Percentiles rank a stretch among this genome's conserved stretches.
These are phyloP conservation scores for Xylaria digitata DNA, from an alignment of 2,329 filamentous ascomycete genomes.

Conservation along the genomic window DNA sequence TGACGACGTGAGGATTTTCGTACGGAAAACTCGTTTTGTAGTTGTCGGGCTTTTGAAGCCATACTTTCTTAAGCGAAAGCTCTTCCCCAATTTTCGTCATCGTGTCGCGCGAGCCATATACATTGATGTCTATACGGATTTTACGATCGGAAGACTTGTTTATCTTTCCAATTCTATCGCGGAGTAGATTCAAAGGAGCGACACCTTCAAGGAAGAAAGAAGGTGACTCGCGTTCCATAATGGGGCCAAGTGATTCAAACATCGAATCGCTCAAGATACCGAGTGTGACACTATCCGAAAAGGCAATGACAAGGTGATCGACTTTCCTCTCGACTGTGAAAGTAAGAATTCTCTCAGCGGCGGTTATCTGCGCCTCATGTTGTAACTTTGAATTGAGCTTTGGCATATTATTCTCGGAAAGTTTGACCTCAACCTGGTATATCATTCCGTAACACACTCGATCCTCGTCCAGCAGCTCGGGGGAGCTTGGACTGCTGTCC, in stretches of 20 bases:
- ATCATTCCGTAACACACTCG: constrained; percentile 39
- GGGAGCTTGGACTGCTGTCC: neutral
- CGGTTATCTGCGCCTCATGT: constrained; percentile 18
- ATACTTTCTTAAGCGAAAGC: constrained; percentile 49
- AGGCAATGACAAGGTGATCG: constrained; percentile 42
- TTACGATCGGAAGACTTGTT: constrained; percentile 47
- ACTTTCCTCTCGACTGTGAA: constrained; percentile 39
- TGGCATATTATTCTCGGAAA: constrained; percentile 42
- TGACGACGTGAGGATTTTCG: constrained; percentile 50
- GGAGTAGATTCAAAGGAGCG: constrained; percentile 36
- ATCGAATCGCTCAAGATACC: constrained; percentile 42
- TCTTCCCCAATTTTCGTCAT: constrained; percentile 44
- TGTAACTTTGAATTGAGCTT: constrained; percentile 37
- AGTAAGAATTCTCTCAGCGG: constrained; percentile 31
- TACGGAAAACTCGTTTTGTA: constrained; percentile 41
- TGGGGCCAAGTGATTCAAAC: constrained; percentile 37
- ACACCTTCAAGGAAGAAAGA: constrained; percentile 44
- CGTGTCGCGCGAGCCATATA: constrained; percentile 50
- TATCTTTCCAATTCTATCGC: constrained; percentile 43
- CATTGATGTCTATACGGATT: constrained; percentile 52
- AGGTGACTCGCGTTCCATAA: constrained; percentile 30
- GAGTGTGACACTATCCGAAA: constrained; percentile 42
- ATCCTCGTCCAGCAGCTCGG: neutral
- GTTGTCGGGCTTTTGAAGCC: constrained; percentile 51
- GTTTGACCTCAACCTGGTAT: constrained; percentile 43